phyloP scores from a whole-genome alignment of 148 eudicot genomes.

The Talinum fruticosum region DNA sequence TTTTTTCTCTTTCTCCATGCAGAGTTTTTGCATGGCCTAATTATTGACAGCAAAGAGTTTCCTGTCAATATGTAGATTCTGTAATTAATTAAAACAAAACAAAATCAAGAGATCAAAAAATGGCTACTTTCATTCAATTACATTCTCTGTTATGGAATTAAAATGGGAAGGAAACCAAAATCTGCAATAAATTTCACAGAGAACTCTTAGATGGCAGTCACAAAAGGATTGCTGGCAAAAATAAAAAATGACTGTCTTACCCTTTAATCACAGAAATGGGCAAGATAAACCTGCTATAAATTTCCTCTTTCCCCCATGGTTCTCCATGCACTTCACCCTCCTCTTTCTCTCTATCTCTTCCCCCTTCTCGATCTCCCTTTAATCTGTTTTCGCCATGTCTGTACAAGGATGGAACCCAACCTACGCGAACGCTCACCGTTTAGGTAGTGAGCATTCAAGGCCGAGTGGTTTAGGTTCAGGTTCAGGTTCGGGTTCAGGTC shows the following conservation, averaged over 20 bases:
- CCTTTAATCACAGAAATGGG: background rate
- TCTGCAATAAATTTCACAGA: slow-evolving; percentile 22
- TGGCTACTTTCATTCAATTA: slow-evolving; percentile 10
- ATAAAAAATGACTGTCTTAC: background rate
- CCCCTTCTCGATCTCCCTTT: background rate
- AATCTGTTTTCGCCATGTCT: slow-evolving; percentile 22
- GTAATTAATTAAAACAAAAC: background rate
- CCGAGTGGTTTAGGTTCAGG: background rate
- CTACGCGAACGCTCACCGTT: background rate
- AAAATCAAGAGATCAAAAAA: slow-evolving; percentile 14
- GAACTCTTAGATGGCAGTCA: slow-evolving; percentile 18
- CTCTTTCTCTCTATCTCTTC: background rate
- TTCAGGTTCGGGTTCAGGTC: too few relatives aligned
- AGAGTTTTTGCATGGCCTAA: background rate
- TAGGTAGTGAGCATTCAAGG: slow-evolving; percentile 18
- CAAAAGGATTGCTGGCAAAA: too few relatives aligned
- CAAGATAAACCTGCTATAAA: slow-evolving; percentile 9
- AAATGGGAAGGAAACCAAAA: slow-evolving; percentile 2
- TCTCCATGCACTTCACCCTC: background rate
- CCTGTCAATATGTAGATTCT: background rate
- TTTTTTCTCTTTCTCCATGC: background rate
- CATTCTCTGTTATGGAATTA: slow-evolving; percentile 4
- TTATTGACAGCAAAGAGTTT: slow-evolving; percentile 17
- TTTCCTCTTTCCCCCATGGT: background rate
- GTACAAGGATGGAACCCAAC: slow-evolving; percentile 14